Evolutionary conservation across 148 eudicot species (phyloP).

Genomic region (Gaultheria prostrata): DNA sequence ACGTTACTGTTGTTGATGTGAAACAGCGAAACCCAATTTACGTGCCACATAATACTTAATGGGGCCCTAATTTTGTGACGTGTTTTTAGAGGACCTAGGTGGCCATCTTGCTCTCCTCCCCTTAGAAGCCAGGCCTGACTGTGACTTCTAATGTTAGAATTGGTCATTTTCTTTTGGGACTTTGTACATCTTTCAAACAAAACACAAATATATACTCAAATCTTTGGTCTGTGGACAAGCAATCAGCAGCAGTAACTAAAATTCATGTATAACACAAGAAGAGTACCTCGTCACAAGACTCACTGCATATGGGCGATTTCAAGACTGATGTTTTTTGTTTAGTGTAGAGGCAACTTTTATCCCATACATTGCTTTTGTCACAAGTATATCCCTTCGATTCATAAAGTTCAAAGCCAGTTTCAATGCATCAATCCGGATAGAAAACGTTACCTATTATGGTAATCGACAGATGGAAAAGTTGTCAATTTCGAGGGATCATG

Average conservation of each 20-base stretch:
- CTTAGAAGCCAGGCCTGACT: not conserved
- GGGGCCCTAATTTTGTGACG: no score
- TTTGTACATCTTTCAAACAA: not conserved
- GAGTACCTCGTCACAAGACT: not conserved
- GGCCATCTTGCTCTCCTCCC: not conserved
- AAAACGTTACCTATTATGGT: not conserved
- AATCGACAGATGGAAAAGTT: not conserved
- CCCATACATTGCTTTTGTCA: not conserved
- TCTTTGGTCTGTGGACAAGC: not conserved
- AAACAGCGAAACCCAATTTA: not conserved
- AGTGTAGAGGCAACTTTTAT: not conserved
- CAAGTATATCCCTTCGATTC: not conserved
- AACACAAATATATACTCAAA: not conserved
- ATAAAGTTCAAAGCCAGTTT: not conserved
- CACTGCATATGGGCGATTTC: not conserved
- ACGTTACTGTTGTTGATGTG: not conserved
- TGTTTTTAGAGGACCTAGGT: not conserved
- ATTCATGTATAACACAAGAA: not conserved
- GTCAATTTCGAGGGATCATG: not conserved
- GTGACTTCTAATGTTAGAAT: not conserved
- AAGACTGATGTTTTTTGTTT: not conserved
- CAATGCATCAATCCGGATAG: not conserved
- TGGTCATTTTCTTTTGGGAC: not conserved
- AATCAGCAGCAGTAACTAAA: not conserved
- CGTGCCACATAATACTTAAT: not conserved